Conservation (phyloP, 257 asterid species). For the Handroanthus guayacan region DNA sequence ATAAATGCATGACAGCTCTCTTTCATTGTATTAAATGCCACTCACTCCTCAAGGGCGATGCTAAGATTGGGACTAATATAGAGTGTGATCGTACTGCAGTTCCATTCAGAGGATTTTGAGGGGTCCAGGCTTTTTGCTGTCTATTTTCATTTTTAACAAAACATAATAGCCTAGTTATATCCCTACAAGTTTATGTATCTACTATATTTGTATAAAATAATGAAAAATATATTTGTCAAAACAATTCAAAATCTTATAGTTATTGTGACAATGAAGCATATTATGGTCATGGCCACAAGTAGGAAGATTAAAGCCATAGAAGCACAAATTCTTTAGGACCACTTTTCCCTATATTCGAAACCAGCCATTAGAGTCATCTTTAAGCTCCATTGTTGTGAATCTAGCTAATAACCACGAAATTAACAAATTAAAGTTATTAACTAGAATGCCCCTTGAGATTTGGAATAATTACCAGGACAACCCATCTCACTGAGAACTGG, state of each 20-base stretch:
- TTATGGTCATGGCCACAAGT: not conserved
- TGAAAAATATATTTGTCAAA: no score
- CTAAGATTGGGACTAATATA: not conserved
- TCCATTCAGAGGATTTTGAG: not conserved
- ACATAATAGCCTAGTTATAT: no score
- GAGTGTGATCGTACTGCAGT: not conserved
- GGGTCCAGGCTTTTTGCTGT: not conserved
- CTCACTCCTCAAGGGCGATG: slow-evolving; percentile 29
- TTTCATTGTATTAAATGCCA: slow-evolving; percentile 1
- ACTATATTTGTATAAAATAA: no score
- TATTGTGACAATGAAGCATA: no score
- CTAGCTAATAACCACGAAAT: not conserved
- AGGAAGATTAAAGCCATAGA: not conserved
- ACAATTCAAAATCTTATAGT: not conserved
- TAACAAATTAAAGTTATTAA: not conserved
- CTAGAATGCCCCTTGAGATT: not conserved
- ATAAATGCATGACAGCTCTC: slow-evolving; percentile 40
- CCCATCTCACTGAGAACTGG: not conserved
- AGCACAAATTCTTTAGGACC: slow-evolving; percentile 11
- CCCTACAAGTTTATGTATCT: no score
- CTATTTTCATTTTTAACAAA: no score
- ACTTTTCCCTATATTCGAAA: slow-evolving; percentile 11
- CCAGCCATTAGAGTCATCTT: not conserved
- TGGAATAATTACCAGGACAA: no score
- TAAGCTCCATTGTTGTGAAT: not conserved